These are phyloP conservation scores for Cyberlindnera euphorbiae DNA, from an alignment of 805 yeast species.

Conservation along the genomic window DNA sequence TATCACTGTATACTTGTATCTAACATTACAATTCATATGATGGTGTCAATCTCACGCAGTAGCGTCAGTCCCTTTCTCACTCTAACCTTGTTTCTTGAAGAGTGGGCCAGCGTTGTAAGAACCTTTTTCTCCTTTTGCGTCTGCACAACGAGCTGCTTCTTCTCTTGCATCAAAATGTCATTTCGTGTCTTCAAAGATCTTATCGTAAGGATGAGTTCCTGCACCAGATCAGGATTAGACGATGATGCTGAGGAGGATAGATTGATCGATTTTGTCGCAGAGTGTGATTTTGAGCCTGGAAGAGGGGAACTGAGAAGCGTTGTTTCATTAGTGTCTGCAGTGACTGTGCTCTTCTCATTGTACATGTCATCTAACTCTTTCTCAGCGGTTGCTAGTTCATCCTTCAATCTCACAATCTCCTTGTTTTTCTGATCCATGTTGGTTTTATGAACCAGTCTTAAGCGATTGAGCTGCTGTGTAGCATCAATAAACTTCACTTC, in stretches of 20 bases:
- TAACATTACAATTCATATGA: too few relatives aligned
- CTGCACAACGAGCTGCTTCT: conserved; percentile 4
- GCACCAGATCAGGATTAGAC: conserved; percentile 14
- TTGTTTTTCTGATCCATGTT: conserved; percentile 11
- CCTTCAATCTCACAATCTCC: conserved; percentile 10
- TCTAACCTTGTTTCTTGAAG: conserved; percentile 15
- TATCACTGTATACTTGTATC: too few relatives aligned
- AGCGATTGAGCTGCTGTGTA: conserved; percentile 9
- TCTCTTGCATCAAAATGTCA: conserved; percentile 11
- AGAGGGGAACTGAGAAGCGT: background rate
- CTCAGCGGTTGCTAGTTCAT: conserved; percentile 7
- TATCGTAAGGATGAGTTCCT: conserved; percentile 20
- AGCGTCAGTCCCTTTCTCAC: conserved; percentile 18
- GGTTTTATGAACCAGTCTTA: conserved; percentile 14
- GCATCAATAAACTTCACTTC: conserved; percentile 10
- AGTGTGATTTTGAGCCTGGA: too few relatives aligned
- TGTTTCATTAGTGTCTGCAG: too few relatives aligned
- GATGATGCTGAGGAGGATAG: background rate
- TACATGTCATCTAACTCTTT: conserved; percentile 5
- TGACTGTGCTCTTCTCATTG: conserved; percentile 1
- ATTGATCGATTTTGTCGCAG: too few relatives aligned
- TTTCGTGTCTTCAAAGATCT: conserved; percentile 17
- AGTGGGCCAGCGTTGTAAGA: conserved; percentile 15
- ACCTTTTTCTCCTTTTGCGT: conserved; percentile 18
- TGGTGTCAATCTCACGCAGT: conserved; percentile 20